These are phyloP conservation scores for Viridothelium virens DNA, from an alignment of 495 filamentous ascomycete genomes.

Conservation along the genomic window DNA sequence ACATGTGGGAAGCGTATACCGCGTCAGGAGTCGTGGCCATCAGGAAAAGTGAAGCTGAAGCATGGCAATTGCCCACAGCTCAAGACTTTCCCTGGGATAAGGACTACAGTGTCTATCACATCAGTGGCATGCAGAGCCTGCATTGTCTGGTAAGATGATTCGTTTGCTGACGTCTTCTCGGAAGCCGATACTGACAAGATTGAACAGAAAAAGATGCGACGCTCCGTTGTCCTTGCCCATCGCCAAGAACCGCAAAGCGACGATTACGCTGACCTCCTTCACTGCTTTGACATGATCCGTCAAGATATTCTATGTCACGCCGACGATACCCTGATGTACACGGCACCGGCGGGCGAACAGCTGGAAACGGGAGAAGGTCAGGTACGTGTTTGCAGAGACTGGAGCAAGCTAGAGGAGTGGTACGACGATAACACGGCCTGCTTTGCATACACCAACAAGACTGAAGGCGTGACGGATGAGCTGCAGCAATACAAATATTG, in stretches of 20 bases:
- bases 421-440: neutral
- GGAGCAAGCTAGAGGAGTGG: constrained; percentile 1
- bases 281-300: neutral
- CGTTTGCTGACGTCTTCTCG: neutral
- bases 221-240: neutral
- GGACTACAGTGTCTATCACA: constrained; percentile 1
- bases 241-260: neutral
- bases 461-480: neutral
- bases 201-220: neutral
- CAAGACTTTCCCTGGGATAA: neutral
- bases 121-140: constrained; percentile 4
- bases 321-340: constrained; percentile 8
- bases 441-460: constrained; percentile 5
- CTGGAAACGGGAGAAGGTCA: neutral
- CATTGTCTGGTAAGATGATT: constrained; percentile 6
- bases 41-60: neutral
- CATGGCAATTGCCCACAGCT: neutral
- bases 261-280: neutral
- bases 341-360: neutral
- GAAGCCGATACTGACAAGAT: neutral
- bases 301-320: constrained; percentile 6
- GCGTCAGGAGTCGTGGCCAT: constrained; percentile 5
- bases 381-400: neutral
- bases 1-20: constrained; percentile 2
- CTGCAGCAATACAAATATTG: constrained; percentile 4